A percentile compares a stretch with the other conserved stretches of the same genome.
These are phyloP conservation scores for Tillandsia fasciculata DNA, from an alignment of 176 grass and related monocot species.

Conservation along the genomic window DNA sequence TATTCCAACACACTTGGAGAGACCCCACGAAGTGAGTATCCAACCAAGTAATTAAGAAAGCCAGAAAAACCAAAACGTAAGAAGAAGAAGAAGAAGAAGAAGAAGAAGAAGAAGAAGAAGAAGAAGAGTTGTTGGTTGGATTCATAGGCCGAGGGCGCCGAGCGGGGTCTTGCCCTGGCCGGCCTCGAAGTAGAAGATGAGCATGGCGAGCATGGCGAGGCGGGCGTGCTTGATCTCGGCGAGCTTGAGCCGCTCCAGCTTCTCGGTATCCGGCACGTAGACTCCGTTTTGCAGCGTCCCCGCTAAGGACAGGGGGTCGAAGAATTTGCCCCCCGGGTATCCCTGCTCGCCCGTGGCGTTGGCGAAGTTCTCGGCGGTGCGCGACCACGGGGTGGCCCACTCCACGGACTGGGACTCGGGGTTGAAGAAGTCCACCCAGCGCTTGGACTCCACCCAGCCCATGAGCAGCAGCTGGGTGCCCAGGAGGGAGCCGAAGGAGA, in stretches of 20 bases:
- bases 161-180: slow-evolving; percentile 95
- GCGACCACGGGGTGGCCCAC: slow-evolving; percentile 96
- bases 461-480: slow-evolving; percentile 93
- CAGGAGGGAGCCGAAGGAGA: slow-evolving; percentile 88
- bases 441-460: slow-evolving; percentile 97
- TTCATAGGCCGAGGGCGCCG: slow-evolving; percentile 69
- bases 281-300: slow-evolving; percentile 54
- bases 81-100: too few relatives aligned
- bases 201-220: slow-evolving; percentile 94
- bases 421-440: slow-evolving; percentile 99
- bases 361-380: slow-evolving; percentile 82
- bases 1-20: background rate
- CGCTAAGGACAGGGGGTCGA: slow-evolving; percentile 74
- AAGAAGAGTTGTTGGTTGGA: background rate
- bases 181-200: slow-evolving; percentile 99
- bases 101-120: too few relatives aligned
- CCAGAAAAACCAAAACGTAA: too few relatives aligned
- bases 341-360: slow-evolving; percentile 91
- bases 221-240: slow-evolving; percentile 98
- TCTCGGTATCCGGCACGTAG: slow-evolving; percentile 65
- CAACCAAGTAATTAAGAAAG: too few relatives aligned
- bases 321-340: slow-evolving; percentile 93
- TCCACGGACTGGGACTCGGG: slow-evolving; percentile 81
- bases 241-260: slow-evolving; percentile 84
- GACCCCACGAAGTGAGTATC: too few relatives aligned